A percentile compares a stretch with the other conserved stretches of the same genome.
Conservation (phyloP, 2,329 filamentous ascomycete genomes). For the Clonostachys sp. region DNA sequence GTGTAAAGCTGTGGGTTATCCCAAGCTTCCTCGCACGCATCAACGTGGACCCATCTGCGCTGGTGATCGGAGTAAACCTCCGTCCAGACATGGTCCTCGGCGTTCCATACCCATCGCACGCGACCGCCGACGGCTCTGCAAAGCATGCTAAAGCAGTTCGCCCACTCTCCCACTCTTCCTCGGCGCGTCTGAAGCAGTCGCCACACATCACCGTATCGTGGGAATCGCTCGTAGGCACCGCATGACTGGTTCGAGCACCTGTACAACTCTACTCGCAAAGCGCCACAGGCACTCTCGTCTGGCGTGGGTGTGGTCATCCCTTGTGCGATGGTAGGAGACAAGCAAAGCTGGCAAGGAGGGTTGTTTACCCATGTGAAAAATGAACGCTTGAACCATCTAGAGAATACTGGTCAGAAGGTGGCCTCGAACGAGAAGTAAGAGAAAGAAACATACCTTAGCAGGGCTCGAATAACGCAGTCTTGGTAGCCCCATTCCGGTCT, state of each 20-base stretch:
- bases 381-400: slow-evolving; percentile 81
- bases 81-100: slow-evolving; percentile 96
- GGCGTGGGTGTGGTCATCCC: slow-evolving; percentile 82
- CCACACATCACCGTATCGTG: slow-evolving; percentile 94
- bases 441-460: slow-evolving; percentile 62
- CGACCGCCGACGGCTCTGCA: slow-evolving; percentile 87
- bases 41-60: slow-evolving; percentile 93
- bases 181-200: slow-evolving; percentile 79
- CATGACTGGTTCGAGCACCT: slow-evolving; percentile 75
- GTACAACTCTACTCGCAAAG: slow-evolving; percentile 84
- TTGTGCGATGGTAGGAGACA: slow-evolving; percentile 75
- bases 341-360: slow-evolving; percentile 77
- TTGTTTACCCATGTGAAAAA: slow-evolving; percentile 99
- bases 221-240: slow-evolving; percentile 80
- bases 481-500: slow-evolving; percentile 95
- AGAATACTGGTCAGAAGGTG: slow-evolving; percentile 9
- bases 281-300: slow-evolving; percentile 86
- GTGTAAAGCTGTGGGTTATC: slow-evolving; percentile 90
- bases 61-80: slow-evolving; percentile 95
- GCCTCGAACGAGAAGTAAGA: neutral
- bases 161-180: slow-evolving; percentile 92
- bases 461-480: slow-evolving; percentile 87
- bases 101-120: slow-evolving; percentile 97
- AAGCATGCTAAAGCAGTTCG: slow-evolving; percentile 98
- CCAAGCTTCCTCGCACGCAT: slow-evolving; percentile 92